A percentile compares a stretch with the other conserved stretches of the same genome.
phyloP scores from a whole-genome alignment of 2,329 filamentous ascomycete species.

The Sporothrix luriei region DNA sequence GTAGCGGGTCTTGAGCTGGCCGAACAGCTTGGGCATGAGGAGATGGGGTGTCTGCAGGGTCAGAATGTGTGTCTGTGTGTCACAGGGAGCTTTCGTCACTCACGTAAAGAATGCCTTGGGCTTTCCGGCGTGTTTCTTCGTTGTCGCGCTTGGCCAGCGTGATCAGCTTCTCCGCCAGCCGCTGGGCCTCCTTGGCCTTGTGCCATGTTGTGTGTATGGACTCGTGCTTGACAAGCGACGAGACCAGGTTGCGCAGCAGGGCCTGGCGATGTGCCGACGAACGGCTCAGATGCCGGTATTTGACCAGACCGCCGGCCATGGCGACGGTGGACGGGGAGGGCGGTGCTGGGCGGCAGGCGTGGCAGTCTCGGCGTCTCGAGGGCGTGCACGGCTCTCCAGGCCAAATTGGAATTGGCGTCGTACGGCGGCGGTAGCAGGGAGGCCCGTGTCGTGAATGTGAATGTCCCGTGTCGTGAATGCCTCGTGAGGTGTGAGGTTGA shows the following conservation, averaged over 20 bases:
- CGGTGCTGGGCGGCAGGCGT: constrained; percentile 5
- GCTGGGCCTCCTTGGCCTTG: constrained; percentile 96
- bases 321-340: constrained; percentile 34
- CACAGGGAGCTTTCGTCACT: neutral
- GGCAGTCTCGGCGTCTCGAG: constrained; percentile 8
- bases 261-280: constrained; percentile 86
- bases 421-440: neutral
- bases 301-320: constrained; percentile 85
- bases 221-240: constrained; percentile 90
- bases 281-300: constrained; percentile 87
- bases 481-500: constrained; percentile 22
- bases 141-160: constrained; percentile 93
- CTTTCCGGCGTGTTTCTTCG: constrained; percentile 72
- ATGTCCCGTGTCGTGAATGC: no score
- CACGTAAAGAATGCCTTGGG: constrained; percentile 85
- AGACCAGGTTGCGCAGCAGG: constrained; percentile 92
- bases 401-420: constrained; percentile 21
- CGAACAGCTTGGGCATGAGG: constrained; percentile 84
- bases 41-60: constrained; percentile 62
- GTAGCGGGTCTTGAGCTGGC: constrained; percentile 78
- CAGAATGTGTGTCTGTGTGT: neutral
- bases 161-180: constrained; percentile 90
- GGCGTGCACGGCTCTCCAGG: neutral
- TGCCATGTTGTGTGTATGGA: constrained; percentile 92
- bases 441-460: neutral